A percentile compares a stretch with the other conserved stretches of the same genome.
phyloP scores from a whole-genome alignment of 2,329 filamentous ascomycete genomes.

The Lomentospora prolificans region DNA sequence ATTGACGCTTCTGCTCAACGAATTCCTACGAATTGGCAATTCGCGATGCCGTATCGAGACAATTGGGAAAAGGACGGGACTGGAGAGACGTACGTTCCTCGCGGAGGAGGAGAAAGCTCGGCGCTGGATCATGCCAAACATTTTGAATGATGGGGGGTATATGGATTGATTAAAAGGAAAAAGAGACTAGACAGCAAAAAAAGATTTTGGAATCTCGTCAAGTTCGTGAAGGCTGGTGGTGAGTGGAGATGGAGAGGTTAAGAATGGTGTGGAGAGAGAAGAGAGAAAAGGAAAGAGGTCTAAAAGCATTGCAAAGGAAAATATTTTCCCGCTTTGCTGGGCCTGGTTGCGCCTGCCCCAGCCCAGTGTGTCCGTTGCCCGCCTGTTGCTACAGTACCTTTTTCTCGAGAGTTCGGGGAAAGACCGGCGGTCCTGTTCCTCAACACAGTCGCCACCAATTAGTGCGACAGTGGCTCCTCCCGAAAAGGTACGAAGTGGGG shows the following conservation, averaged over 20 bases:
- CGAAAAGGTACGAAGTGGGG: neutral
- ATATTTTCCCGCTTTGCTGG: neutral
- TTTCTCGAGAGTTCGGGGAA: neutral
- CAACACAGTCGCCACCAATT: neutral
- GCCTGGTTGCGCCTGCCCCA: neutral
- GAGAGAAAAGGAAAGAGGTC: constrained; percentile 13
- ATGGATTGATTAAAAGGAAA: neutral
- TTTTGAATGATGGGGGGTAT: constrained; percentile 25
- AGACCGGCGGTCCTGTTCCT: neutral
- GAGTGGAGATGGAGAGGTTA: neutral
- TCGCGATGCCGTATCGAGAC: constrained; percentile 4
- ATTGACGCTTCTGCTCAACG: neutral
- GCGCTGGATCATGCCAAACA: constrained; percentile 73
- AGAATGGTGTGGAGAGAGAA: constrained; percentile 2
- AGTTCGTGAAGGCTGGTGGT: neutral
- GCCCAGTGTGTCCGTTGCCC: neutral
- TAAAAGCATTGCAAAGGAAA: constrained; percentile 13
- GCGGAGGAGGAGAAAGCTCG: constrained; percentile 75
- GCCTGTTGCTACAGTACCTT: neutral
- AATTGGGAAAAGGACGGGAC: constrained; percentile 9
- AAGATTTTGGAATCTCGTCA: constrained; percentile 5
- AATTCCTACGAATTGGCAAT: constrained; percentile 5
- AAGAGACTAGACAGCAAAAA: constrained; percentile 6
- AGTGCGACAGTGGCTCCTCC: neutral
- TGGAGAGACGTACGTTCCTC: constrained; percentile 51